A percentile compares a stretch with the other conserved stretches of the same genome.
Conservation (phyloP, 2,329 filamentous ascomycete genomes). For the Pseudogymnoascus verrucosus region DNA sequence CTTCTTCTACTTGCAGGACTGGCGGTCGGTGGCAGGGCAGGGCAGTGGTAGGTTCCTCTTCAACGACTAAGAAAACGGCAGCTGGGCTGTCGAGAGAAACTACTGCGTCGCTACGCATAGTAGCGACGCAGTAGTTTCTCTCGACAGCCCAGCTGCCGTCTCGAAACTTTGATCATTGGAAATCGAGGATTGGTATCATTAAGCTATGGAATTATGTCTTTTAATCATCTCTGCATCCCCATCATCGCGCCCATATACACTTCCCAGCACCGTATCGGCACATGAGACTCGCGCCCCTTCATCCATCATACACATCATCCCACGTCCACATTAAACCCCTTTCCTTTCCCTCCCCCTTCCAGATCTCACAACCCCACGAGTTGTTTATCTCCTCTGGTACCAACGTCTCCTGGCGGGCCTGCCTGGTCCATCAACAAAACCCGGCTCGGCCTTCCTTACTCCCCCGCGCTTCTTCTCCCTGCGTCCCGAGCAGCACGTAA, state of each 20-base stretch:
- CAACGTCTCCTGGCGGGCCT: not conserved
- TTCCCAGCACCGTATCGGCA: not conserved
- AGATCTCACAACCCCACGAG: not conserved
- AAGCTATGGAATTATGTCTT: not conserved
- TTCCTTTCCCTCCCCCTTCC: not conserved
- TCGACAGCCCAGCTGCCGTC: too few relatives aligned
- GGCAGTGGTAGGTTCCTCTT: too few relatives aligned
- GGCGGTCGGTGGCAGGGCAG: too few relatives aligned
- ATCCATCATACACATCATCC: not conserved
- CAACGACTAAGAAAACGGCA: too few relatives aligned
- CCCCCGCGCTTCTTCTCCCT: not conserved
- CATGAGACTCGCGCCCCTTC: not conserved
- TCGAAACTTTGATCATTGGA: not conserved
- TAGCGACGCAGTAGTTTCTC: too few relatives aligned
- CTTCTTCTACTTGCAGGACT: too few relatives aligned
- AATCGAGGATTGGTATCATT: not conserved
- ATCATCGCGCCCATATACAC: not conserved
- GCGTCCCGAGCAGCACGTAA: slow-evolving; percentile 46
- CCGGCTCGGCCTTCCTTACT: not conserved
- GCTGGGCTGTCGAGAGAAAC: too few relatives aligned
- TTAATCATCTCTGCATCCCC: not conserved
- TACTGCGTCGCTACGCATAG: too few relatives aligned
- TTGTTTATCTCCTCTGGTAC: not conserved
- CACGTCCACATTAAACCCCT: not conserved
- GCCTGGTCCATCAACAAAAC: not conserved